A percentile compares a stretch with the other conserved stretches of the same genome.
These are phyloP conservation scores for Amoebophrya sp. DNA, from an alignment of 169 alveolate genomes.

Conservation along the genomic window DNA sequence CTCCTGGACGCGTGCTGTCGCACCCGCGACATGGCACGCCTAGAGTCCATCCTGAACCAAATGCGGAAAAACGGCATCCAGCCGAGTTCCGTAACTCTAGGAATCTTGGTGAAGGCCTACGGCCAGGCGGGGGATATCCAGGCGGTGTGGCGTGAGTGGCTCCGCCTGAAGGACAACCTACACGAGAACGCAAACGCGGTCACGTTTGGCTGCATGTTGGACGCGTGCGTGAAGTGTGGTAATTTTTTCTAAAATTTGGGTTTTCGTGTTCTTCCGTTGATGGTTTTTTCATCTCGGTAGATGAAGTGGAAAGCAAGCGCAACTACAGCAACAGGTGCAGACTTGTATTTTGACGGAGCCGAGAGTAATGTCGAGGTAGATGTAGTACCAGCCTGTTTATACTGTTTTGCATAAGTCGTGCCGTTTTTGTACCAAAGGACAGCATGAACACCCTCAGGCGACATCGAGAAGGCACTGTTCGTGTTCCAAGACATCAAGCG, in stretches of 20 bases:
- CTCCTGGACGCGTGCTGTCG: conserved; percentile 83
- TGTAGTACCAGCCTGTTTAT: too few species aligned
- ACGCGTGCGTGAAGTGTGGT: conserved; percentile 3
- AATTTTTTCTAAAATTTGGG: too few species aligned
- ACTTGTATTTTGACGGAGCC: too few species aligned
- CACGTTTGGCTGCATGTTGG: not conserved
- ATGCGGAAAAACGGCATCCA: conserved; percentile 59
- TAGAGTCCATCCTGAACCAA: conserved; percentile 56
- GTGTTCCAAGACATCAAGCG: conserved; percentile 19
- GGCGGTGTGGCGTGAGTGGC: conserved; percentile 43
- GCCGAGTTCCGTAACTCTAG: conserved; percentile 61
- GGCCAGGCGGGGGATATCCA: conserved; percentile 62
- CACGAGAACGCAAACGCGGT: conserved; percentile 4
- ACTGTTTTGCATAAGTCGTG: too few species aligned
- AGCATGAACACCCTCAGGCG: too few species aligned
- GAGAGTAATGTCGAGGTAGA: too few species aligned
- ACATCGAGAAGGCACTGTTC: conserved; percentile 17
- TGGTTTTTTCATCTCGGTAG: too few species aligned
- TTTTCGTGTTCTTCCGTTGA: too few species aligned
- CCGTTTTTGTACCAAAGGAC: too few species aligned
- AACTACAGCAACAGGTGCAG: too few species aligned
- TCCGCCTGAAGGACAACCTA: not conserved
- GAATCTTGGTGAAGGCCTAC: conserved; percentile 61
- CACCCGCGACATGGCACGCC: conserved; percentile 54
- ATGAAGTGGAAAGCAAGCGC: too few species aligned